Percentiles rank a stretch among this genome's conserved stretches.
Evolutionary conservation across 1,284 basidiomycete genomes (phyloP).

Genomic region (Sanghuangporus baumii): DNA sequence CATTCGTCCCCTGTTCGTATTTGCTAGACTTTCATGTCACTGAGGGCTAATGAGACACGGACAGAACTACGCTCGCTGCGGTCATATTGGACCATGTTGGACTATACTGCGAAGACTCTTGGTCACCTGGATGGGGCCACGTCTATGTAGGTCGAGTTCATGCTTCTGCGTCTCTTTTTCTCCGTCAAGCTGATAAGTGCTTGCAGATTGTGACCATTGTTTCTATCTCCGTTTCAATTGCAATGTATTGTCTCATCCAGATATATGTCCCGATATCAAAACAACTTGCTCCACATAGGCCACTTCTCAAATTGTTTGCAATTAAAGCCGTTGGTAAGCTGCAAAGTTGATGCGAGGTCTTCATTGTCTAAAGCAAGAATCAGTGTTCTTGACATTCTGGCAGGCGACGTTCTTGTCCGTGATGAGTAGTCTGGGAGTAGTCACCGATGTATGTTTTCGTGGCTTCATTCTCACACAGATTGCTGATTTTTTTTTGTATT

Average conservation of each 20-base stretch:
- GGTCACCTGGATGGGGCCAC: conserved; percentile 66
- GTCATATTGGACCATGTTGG: conserved; percentile 62
- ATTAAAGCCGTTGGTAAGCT: conserved; percentile 65
- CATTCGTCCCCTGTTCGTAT: conserved; percentile 51
- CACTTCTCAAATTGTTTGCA: conserved; percentile 68
- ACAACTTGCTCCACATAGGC: conserved; percentile 54
- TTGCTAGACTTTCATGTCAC: background rate
- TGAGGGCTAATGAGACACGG: background rate
- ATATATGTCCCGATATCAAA: conserved; percentile 58
- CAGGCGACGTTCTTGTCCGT: conserved; percentile 60
- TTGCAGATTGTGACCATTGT: conserved; percentile 54
- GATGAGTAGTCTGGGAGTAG: conserved; percentile 54
- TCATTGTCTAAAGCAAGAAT: background rate
- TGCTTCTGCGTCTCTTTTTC: background rate
- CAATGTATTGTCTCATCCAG: conserved; percentile 80
- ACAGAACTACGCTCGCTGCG: conserved; percentile 57
- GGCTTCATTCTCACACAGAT: background rate
- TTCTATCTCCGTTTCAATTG: conserved; percentile 70
- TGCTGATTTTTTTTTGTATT: background rate
- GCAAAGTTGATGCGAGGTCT: background rate
- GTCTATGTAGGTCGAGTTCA: conserved; percentile 45
- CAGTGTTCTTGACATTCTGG: conserved; percentile 77
- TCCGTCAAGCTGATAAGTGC: background rate
- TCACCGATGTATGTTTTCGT: conserved; percentile 51
- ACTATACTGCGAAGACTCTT: conserved; percentile 68